Conservation (phyloP, 257 asterid species). For the Solanum sparsipilum region DNA sequence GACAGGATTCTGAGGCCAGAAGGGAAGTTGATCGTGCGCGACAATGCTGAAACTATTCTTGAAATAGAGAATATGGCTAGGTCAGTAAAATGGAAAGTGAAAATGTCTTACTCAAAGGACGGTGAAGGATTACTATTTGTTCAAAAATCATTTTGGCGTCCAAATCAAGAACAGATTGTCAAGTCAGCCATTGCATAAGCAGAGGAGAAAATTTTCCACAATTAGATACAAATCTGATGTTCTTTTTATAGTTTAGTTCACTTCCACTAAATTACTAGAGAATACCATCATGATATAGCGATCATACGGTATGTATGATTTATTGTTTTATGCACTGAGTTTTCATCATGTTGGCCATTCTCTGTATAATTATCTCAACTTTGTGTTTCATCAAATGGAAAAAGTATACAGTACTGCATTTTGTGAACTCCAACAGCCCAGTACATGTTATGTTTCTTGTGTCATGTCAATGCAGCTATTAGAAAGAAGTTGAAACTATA, state of each 20-base stretch:
- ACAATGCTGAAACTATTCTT: conserved; percentile 4
- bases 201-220: not conserved
- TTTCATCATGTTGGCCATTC: not conserved
- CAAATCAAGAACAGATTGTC: conserved; percentile 1
- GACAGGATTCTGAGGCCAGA: conserved; percentile 15
- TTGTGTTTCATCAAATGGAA: not conserved
- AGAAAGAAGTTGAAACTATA: not conserved
- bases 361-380: not conserved
- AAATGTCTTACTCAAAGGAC: conserved; percentile 5
- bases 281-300: not conserved
- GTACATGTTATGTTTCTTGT: not conserved
- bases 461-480: not conserved
- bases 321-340: not conserved
- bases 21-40: conserved; percentile 11
- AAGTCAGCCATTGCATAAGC: conserved; percentile 5
- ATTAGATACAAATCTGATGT: not conserved
- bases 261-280: not conserved
- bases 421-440: not conserved
- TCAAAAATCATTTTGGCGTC: conserved; percentile 11
- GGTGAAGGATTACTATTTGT: conserved; percentile 12
- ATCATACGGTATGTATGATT: not conserved
- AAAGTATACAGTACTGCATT: not conserved
- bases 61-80: conserved; percentile 9
- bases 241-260: not conserved
- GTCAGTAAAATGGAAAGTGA: conserved; percentile 5